Base-by-base conservation (phyloP, 768 basidiomycete species). In the Naganishia onofrii region DNA sequence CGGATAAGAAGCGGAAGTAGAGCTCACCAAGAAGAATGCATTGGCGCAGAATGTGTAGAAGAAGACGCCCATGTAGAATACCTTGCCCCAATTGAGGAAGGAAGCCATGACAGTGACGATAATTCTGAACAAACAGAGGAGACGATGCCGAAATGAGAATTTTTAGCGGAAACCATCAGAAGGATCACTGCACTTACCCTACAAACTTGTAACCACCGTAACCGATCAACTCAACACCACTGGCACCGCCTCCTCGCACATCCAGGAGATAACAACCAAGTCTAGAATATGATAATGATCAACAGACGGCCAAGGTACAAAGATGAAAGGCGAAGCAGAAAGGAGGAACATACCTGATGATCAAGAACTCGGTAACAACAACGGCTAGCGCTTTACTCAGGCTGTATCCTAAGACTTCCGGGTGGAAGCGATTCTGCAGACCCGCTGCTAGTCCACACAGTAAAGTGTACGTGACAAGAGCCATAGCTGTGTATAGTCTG, bases 181-280 rank as follows among this genome's bases (percentile, higher is more conserved):
- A 32, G 48, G 29, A 0, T n/a, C n/a, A n/a, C n/a, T n/a, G n/a
- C 2, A 82, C 88, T 32, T 73, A 93, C 92, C 92, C 95, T 32
- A 97, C 91, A 75, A 99, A 98, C 78, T 99, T 98, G 83, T 98
- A 98, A 0, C 96, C 95, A 5, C 89, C 90, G 78, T 97, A 98
- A 0, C 94, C 91, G 34, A 96, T 82, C 57, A 98, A 81, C 77
- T 86, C 85, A 29, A 86, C 85, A 1, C 84, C 85, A 51, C 83
- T 85, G 0, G 88, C 87, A 48, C 85, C 84, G 0, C 85, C 84
- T 3, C 88, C 88, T 71, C 89, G 86, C 1, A 98, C 92, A 71
- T 92, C 93, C 58, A 98, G 86, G 60, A 97, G 83, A 81, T 98
- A 99, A 77, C 92, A 96, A 0, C 94, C 94, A 0, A 91, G 84